A percentile compares a stretch with the other conserved stretches of the same genome.
Evolutionary conservation across 2,329 filamentous ascomycete species (phyloP).

Genomic region (Diaporthe vexans): DNA sequence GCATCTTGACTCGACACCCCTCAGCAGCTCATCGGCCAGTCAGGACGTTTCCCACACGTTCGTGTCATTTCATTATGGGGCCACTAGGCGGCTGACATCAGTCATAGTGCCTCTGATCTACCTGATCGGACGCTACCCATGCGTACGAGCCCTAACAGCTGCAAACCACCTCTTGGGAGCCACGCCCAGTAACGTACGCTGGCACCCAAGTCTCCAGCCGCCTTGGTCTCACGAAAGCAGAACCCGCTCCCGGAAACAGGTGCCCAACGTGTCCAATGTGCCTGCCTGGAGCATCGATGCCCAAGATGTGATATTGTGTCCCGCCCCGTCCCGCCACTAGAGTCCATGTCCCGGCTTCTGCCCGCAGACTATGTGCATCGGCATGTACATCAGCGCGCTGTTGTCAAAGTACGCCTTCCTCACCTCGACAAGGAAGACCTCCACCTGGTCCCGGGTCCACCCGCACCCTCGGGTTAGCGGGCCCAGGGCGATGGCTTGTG

Average conservation of each 20-base stretch:
- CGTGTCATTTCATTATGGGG: background rate
- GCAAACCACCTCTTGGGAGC: background rate
- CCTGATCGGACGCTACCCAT: background rate
- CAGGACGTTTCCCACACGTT: background rate
- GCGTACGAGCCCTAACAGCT: background rate
- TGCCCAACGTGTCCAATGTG: background rate
- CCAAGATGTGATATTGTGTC: background rate
- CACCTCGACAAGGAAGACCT: slow-evolving; percentile 52
- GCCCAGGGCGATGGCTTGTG: slow-evolving; percentile 59
- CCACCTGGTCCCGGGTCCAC: slow-evolving; percentile 54
- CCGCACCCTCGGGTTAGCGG: slow-evolving; percentile 53
- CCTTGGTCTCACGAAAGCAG: slow-evolving; percentile 29
- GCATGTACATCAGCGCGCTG: slow-evolving; percentile 64
- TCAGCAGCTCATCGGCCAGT: background rate
- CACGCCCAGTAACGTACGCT: slow-evolving; percentile 2
- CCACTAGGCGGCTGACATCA: background rate
- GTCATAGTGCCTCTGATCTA: background rate
- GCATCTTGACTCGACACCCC: background rate
- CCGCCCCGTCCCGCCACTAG: background rate
- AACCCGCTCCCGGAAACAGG: background rate
- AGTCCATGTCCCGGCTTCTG: slow-evolving; percentile 59
- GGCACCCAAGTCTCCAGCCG: background rate
- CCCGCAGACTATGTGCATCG: slow-evolving; percentile 67
- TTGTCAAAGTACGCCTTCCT: slow-evolving; percentile 53
- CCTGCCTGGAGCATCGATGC: background rate